Conservation (phyloP, 352 stramenopile species). For the Hyaloperonospora brassicae region DNA sequence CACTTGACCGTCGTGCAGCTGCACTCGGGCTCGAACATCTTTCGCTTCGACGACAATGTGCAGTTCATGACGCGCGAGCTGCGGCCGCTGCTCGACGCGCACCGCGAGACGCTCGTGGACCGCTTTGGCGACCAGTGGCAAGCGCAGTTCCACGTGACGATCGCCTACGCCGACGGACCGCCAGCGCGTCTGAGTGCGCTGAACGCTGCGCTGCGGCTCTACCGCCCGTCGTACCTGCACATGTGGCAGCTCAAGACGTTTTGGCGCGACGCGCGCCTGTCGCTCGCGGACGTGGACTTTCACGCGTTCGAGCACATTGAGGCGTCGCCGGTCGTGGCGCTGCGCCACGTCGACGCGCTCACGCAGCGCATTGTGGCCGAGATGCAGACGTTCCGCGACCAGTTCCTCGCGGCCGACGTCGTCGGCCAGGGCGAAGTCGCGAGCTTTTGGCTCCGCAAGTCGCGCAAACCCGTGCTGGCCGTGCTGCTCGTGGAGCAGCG, state of each 20-base stretch:
- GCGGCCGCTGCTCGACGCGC: constrained; percentile 89
- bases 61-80: constrained; percentile 95
- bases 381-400: constrained; percentile 85
- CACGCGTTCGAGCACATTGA: constrained; percentile 97
- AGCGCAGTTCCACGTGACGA: constrained; percentile 92
- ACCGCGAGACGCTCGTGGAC: constrained; percentile 90
- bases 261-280: constrained; percentile 95
- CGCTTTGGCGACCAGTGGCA: constrained; percentile 89
- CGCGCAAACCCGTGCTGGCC: constrained; percentile 94
- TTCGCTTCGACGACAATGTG: constrained; percentile 93
- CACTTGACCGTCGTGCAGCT: constrained; percentile 91
- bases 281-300: constrained; percentile 94
- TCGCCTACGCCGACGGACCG: constrained; percentile 95
- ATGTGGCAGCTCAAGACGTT: constrained; percentile 99
- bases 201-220: constrained; percentile 92
- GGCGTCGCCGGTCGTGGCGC: constrained; percentile 86
- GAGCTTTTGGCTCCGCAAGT: constrained; percentile 98
- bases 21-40: constrained; percentile 95
- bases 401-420: constrained; percentile 69
- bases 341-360: constrained; percentile 69
- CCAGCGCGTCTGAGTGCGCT: constrained; percentile 93
- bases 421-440: constrained; percentile 83
- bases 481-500: constrained; percentile 93
- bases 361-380: constrained; percentile 88
- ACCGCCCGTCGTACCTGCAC: constrained; percentile 93